A percentile compares a stretch with the other conserved stretches of the same genome.
Evolutionary conservation across 1,284 basidiomycete genomes (phyloP).

Genomic region (Irpex sp.): DNA sequence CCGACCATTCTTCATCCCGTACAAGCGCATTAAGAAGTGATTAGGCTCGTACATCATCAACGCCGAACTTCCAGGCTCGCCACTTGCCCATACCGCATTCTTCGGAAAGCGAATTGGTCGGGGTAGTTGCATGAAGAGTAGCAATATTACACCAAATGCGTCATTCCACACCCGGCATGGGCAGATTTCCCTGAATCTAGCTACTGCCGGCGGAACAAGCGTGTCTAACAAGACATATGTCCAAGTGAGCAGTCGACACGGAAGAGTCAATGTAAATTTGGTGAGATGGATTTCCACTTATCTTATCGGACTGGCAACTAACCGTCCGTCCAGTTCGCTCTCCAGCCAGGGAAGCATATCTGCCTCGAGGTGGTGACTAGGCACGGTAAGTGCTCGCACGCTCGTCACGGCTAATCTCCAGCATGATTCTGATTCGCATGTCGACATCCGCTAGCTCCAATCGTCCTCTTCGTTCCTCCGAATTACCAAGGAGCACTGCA

Average conservation of each 20-base stretch:
- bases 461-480: slow-evolving; percentile 24
- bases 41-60: slow-evolving; percentile 15
- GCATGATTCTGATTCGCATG: not conserved
- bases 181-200: slow-evolving; percentile 20
- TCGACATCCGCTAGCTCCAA: slow-evolving; percentile 15
- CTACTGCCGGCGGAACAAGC: slow-evolving; percentile 13
- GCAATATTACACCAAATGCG: slow-evolving; percentile 19
- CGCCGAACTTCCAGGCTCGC: slow-evolving; percentile 10
- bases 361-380: slow-evolving; percentile 24
- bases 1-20: not conserved
- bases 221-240: slow-evolving; percentile 17
- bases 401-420: not conserved
- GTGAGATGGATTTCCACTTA: slow-evolving; percentile 7
- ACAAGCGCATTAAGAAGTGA: not conserved
- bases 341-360: slow-evolving; percentile 22
- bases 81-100: slow-evolving; percentile 5
- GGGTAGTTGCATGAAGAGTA: slow-evolving; percentile 1
- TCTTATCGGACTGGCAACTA: not conserved
- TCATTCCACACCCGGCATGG: slow-evolving; percentile 26
- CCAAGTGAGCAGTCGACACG: slow-evolving; percentile 20
- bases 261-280: slow-evolving; percentile 22
- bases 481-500: slow-evolving; percentile 25
- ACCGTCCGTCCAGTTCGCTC: slow-evolving; percentile 17
- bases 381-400: slow-evolving; percentile 16
- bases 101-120: slow-evolving; percentile 4